Evolutionary conservation across 345 rosid genomes (phyloP), one percentile per base, ranked within the genome.

Genomic region (Pugionium dolabratum): DNA sequence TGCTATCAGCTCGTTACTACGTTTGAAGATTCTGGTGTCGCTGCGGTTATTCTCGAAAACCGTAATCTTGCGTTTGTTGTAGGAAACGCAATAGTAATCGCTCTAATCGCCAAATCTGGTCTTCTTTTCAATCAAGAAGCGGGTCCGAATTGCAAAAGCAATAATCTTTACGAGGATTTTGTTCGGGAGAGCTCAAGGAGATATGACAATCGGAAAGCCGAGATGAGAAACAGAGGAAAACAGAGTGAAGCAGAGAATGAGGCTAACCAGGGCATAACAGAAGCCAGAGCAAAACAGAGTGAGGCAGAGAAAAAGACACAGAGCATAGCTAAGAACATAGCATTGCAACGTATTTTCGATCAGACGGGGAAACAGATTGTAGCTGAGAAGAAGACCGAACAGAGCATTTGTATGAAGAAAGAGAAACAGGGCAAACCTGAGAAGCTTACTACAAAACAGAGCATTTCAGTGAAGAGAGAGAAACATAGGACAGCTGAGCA

Each of bases 41-140:
- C 83, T 10, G 51, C 71, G 2, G 66, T 72, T 56, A 44, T 72
- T 49, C 74, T 86, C 1, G 80, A 66, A 7, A 88, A 92, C 65
- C 90, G 95, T 29, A 76, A 74, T 7, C 85, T 94, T 30, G 82
- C 88, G 48, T 94, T 94, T 62, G 61, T 82, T 3, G 40, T 90
- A 0, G 97, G 93, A 9, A 94, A 94, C 78, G 78, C 59, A n/a
- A 86, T 94, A 39, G 79, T 90, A 54, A 73, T 86, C 81, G 76
- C 80, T 53, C 84, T 94, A 37, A 83, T 90, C 9, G 78, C 71
- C 2, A 86, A 80, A 33, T 86, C 95, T 0, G 89, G 92, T 6
- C 75, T 78, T 50, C 69, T 88, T 45, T 65, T 79, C 2, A 54
- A 76, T 40, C 76, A 76, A 45, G 78, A 75, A 59, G 28, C 76